Evolutionary conservation across 345 rosid species (phyloP), one percentile per base, ranked within the genome.

Genomic region (Lenwebbia sp.): DNA sequence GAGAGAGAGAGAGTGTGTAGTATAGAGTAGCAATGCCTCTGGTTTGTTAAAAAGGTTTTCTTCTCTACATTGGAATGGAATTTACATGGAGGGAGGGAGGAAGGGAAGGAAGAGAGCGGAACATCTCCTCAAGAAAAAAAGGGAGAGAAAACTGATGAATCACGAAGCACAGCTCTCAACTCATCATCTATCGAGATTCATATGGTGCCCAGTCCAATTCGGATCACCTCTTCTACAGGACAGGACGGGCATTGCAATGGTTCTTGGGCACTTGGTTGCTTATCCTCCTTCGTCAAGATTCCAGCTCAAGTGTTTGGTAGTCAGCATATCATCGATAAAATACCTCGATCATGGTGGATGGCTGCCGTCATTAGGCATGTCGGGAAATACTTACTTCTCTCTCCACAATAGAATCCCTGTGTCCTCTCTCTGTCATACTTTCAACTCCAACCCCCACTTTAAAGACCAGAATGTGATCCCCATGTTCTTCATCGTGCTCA

Each of bases 361-460:
- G 75, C 75, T 30, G 75, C 75, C 75, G 30, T 7, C 22, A 15
- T 62, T 62, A 15, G 41, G 41, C 41, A 30, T 30, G 47, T 37
- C 81, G 6, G 25, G 9, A 70, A 70, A 37, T 70, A 70, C 37
- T 4, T 4, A 50, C 7, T 4, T 10, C 47, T 21, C 78, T 33
- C 6, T 0, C 81, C 17, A 65, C 23, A 14, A 30, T 30, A 15
- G 41, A 65, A 65, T 65, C 70, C 2, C 41, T 30, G 23, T 15
- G 75, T 65, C 22, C 76, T 65, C 41, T 70, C 81, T 37, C 47
- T 44, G 47, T 44, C 13, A 52, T 4, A 40, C 57, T 44, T 86
- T 81, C 25, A 83, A 23, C 88, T 89, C 92, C 14, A 55, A 62
- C 87, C 93, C 93, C 93, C 83, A 90, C 88, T 83, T 90, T 76